phyloP scores from a whole-genome alignment of 495 filamentous ascomycete species.

The Symbiotaphrina buchneri region DNA sequence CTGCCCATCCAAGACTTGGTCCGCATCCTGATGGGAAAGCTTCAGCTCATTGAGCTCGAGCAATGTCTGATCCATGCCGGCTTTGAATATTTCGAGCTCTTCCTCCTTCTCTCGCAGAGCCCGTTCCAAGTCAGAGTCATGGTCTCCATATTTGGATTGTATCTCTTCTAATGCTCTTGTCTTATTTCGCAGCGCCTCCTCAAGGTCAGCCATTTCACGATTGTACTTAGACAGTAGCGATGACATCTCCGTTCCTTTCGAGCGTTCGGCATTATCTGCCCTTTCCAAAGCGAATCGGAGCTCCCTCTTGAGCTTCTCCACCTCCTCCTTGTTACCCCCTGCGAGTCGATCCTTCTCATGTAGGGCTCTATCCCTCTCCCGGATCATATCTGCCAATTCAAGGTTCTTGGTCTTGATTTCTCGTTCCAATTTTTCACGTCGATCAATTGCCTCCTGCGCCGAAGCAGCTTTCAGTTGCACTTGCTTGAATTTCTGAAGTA shows the following conservation, averaged over 20 bases:
- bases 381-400: constrained; percentile 95
- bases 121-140: constrained; percentile 64
- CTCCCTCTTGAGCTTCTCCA: constrained; percentile 94
- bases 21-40: constrained; percentile 41
- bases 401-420: constrained; percentile 98
- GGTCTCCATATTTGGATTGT: constrained; percentile 51
- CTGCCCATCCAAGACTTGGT: constrained; percentile 69
- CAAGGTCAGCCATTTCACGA: constrained; percentile 85
- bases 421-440: constrained; percentile 79
- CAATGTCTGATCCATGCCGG: constrained; percentile 87
- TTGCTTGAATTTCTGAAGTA: constrained; percentile 84
- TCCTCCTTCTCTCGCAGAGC: constrained; percentile 82
- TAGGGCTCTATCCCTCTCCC: constrained; percentile 83
- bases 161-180: constrained; percentile 71
- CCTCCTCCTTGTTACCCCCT: constrained; percentile 75
- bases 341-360: constrained; percentile 72
- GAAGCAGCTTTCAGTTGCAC: constrained; percentile 92
- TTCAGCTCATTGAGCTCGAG: constrained; percentile 74
- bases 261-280: constrained; percentile 77
- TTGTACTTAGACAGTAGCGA: constrained; percentile 90
- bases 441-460: constrained; percentile 90
- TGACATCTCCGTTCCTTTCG: constrained; percentile 84
- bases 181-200: constrained; percentile 80
- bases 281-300: constrained; percentile 80
- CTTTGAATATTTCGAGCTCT: constrained; percentile 90